Conservation (phyloP, 2,329 filamentous ascomycete genomes). For the Diaporthe australafricana region DNA sequence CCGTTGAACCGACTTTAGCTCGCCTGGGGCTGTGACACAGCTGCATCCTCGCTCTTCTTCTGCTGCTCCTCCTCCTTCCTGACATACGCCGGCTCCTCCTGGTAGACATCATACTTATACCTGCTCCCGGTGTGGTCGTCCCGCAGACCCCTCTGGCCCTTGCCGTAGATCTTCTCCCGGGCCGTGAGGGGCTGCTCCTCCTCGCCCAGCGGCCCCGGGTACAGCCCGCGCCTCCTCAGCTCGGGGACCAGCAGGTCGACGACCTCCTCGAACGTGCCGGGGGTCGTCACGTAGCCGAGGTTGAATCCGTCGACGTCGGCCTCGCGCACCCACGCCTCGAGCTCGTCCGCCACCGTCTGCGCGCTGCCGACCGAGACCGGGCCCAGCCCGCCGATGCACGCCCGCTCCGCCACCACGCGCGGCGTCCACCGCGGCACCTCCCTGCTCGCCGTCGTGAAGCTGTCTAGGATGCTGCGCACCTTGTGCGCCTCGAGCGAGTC, state of each 20-base stretch:
- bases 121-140: constrained; percentile 68
- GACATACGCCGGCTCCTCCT: constrained; percentile 59
- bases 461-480: constrained; percentile 55
- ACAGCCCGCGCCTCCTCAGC: constrained; percentile 53
- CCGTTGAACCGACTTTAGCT: neutral
- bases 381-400: constrained; percentile 60
- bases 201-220: constrained; percentile 44
- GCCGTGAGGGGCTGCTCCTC: constrained; percentile 60
- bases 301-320: constrained; percentile 48
- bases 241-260: constrained; percentile 62
- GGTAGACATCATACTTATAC: constrained; percentile 73
- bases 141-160: constrained; percentile 66
- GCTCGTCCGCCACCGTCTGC: constrained; percentile 57
- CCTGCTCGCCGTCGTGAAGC: constrained; percentile 55
- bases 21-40: neutral
- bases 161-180: constrained; percentile 72
- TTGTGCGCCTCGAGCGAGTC: constrained; percentile 62
- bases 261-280: constrained; percentile 63
- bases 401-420: constrained; percentile 56
- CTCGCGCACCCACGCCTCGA: constrained; percentile 57
- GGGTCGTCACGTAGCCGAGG: constrained; percentile 60
- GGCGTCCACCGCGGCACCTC: constrained; percentile 59
- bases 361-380: constrained; percentile 60
- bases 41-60: neutral
- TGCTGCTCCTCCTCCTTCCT: constrained; percentile 27